Evolutionary conservation across 1,139 yeast genomes (phyloP).

Genomic region (Hyphopichia wangnamkhiaoensis): DNA sequence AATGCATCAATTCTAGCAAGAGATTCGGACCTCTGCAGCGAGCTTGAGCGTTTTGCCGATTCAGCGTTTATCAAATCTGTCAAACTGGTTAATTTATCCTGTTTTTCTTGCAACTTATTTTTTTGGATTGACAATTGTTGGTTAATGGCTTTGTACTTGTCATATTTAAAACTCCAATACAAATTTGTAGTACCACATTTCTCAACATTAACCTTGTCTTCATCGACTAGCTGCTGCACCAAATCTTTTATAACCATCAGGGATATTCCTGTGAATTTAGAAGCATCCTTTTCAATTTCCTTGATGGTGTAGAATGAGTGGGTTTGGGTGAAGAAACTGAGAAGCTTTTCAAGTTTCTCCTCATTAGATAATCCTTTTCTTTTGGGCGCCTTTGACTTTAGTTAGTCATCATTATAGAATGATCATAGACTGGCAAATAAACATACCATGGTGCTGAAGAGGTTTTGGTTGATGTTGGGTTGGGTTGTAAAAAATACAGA

Average conservation of each 20-base stretch:
- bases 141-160: slow-evolving; percentile 23
- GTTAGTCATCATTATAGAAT: neutral
- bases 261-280: slow-evolving; percentile 46
- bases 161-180: slow-evolving; percentile 54
- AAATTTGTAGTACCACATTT: slow-evolving; percentile 56
- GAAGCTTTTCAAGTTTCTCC: slow-evolving; percentile 38
- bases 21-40: too few species aligned
- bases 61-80: too few species aligned
- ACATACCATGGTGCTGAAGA: neutral
- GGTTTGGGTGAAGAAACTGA: slow-evolving; percentile 40
- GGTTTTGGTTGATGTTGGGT: too few species aligned
- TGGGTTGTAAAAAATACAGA: too few species aligned
- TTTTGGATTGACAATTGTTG: slow-evolving; percentile 11
- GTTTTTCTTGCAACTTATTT: slow-evolving; percentile 2
- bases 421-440: neutral
- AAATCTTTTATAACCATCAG: slow-evolving; percentile 54
- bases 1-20: too few species aligned
- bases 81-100: too few species aligned
- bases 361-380: slow-evolving; percentile 35
- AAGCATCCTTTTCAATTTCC: slow-evolving; percentile 50
- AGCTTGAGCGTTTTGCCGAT: too few species aligned
- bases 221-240: slow-evolving; percentile 46
- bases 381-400: slow-evolving; percentile 24
- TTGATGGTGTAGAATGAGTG: slow-evolving; percentile 47
- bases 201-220: slow-evolving; percentile 46